A percentile compares a stretch with the other conserved stretches of the same genome.
Evolutionary conservation across 2,329 filamentous ascomycete genomes (phyloP).

Genomic region (Fusarium gaditjirri): DNA sequence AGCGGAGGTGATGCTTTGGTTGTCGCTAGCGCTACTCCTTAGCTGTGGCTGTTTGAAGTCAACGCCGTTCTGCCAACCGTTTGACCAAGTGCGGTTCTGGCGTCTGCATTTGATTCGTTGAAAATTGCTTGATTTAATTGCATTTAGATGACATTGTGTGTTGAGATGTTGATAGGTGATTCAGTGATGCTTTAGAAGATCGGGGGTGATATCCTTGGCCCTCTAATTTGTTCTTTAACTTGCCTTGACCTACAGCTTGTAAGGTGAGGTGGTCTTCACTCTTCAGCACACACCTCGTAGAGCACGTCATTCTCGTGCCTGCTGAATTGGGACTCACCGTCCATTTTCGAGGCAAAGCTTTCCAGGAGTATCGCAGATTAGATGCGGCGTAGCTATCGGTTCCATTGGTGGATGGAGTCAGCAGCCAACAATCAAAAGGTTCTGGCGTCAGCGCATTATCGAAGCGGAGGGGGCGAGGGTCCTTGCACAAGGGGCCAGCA

Average conservation of each 20-base stretch:
- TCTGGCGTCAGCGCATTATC: slow-evolving; percentile 21
- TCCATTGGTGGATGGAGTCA: slow-evolving; percentile 29
- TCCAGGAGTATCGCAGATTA: slow-evolving; percentile 27
- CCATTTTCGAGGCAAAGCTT: background rate
- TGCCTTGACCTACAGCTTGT: background rate
- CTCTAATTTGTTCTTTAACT: background rate
- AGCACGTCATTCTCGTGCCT: slow-evolving; percentile 24
- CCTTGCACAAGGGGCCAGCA: slow-evolving; percentile 23
- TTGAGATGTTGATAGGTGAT: slow-evolving; percentile 4
- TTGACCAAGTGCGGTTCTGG: slow-evolving; percentile 27
- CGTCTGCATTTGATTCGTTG: slow-evolving; percentile 24
- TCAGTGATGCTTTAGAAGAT: background rate
- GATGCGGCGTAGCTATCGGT: slow-evolving; percentile 12
- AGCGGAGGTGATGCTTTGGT: slow-evolving; percentile 5
- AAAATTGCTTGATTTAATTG: slow-evolving; percentile 7
- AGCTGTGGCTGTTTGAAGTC: slow-evolving; percentile 25
- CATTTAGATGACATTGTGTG: background rate
- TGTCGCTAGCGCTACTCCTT: slow-evolving; percentile 21
- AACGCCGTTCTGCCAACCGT: slow-evolving; percentile 9
- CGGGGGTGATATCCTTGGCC: background rate
- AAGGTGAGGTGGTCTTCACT: background rate
- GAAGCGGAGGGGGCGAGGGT: slow-evolving; percentile 28
- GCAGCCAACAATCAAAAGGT: background rate
- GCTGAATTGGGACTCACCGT: slow-evolving; percentile 11
- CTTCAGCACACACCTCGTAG: background rate